Evolutionary conservation across 352 stramenopile genomes (phyloP), one percentile per base, ranked within the genome.

Genomic region (Stramenopiles sp.): DNA sequence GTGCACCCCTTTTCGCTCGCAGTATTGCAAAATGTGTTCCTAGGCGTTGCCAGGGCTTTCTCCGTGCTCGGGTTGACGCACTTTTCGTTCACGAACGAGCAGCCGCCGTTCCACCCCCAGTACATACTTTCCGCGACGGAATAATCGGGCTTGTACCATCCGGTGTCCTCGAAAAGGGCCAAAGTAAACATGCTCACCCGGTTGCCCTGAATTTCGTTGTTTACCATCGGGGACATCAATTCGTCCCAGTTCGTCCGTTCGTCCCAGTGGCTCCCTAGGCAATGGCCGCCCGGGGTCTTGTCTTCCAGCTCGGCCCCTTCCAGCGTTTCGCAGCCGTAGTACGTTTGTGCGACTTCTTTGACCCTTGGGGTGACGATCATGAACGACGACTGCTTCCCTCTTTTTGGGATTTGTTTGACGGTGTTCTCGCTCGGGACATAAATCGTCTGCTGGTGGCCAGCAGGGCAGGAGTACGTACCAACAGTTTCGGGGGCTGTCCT

Each of bases 211-310:
- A 18, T 18, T 18, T 63, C 12, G 25, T 63, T 63, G 25, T 63
- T 25, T 35, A 82, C 87, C 31, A 84, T 89, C 4, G 85, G 84
- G 34, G 83, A 90, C 86, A 91, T 91, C 75, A 88, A 89, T 77
- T 91, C 86, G 37, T 91, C 89, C 81, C 87, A 86, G 0, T 88
- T 78, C 12, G 89, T 68, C 25, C 86, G 85, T 36, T 91, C 90
- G n/a, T 91, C 86, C 85, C 85, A 90, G 76, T 91, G 86, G 0
- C 83, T 88, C 3, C 83, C 88, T 68, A 85, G 88, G 12, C 81
- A 82, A 0, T 82, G 77, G 68, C 83, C 86, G 1, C 86, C 85
- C 0, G 81, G 80, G 30, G 84, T 82, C 0, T 85, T 84, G 37
- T 91, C 89, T 74, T 91, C 86, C 31, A 91, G 77, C 74, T 90